These are phyloP conservation scores for Suhomyces sp. DNA, from an alignment of 805 yeast species.

Conservation along the genomic window DNA sequence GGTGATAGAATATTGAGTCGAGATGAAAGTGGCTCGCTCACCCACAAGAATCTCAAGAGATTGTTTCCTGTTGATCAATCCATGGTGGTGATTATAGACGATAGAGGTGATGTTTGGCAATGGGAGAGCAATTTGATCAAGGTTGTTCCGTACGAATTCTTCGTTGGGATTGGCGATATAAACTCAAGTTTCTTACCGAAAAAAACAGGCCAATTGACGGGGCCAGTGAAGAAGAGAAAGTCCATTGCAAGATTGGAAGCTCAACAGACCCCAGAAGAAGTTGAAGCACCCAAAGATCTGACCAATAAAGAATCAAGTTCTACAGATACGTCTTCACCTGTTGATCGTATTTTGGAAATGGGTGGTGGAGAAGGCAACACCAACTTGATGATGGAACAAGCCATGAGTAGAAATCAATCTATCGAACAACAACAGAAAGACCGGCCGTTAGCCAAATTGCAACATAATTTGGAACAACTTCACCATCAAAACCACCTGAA, in stretches of 20 bases:
- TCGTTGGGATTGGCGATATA: conserved; percentile 96
- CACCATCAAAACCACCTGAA: conserved; percentile 28
- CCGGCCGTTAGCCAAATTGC: conserved; percentile 81
- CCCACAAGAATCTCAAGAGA: conserved; percentile 83
- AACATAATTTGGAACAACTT: conserved; percentile 62
- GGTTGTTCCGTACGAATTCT: conserved; percentile 93
- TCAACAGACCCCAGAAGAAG: conserved; percentile 15
- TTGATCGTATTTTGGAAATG: conserved; percentile 46
- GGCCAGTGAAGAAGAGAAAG: conserved; percentile 62
- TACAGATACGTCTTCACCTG: conserved; percentile 35
- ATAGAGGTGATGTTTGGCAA: conserved; percentile 98
- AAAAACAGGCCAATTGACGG: conserved; percentile 53
- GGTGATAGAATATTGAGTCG: conserved; percentile 90
- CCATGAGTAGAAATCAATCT: conserved; percentile 62
- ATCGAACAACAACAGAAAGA: conserved; percentile 78
- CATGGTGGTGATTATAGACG: conserved; percentile 95
- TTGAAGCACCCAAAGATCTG: conserved; percentile 8
- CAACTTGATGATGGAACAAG: conserved; percentile 51
- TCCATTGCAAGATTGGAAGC: conserved; percentile 58
- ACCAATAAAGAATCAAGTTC: conserved; percentile 2
- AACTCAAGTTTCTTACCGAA: conserved; percentile 89
- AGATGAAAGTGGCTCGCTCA: conserved; percentile 90
- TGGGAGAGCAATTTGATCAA: conserved; percentile 91
- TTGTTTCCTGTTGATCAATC: conserved; percentile 94
- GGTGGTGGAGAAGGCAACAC: conserved; percentile 51